phyloP scores from a whole-genome alignment of 2,329 filamentous ascomycete species.

The Magnaporthales sp. region DNA sequence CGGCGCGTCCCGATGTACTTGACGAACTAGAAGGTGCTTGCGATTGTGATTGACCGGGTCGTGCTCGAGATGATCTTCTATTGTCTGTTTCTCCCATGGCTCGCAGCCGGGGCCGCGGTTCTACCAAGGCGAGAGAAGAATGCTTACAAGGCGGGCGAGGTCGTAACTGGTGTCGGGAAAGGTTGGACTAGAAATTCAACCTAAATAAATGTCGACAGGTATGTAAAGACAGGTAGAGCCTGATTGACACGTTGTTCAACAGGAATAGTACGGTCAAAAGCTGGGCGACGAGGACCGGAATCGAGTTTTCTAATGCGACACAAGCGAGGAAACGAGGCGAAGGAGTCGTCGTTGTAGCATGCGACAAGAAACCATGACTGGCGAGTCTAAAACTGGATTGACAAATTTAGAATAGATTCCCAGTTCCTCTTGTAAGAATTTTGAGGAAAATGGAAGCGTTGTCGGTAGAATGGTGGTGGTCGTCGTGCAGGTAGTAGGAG shows the following conservation, averaged over 20 bases:
- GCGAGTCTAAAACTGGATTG: not conserved
- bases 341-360: not conserved
- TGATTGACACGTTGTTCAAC: not conserved
- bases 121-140: conserved; percentile 20
- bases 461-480: not conserved
- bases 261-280: conserved; percentile 17
- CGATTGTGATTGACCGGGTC: conserved; percentile 65
- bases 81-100: conserved; percentile 59
- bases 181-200: not conserved
- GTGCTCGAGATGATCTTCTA: conserved; percentile 86
- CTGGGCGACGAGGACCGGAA: conserved; percentile 8
- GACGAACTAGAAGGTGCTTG: conserved; percentile 73
- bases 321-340: not conserved
- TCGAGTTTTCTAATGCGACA: conserved; percentile 5
- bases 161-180: not conserved
- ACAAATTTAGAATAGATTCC: not conserved
- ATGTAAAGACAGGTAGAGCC: not conserved
- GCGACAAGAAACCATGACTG: conserved; percentile 8
- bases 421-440: not conserved
- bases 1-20: conserved; percentile 63
- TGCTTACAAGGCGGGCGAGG: conserved; percentile 8
- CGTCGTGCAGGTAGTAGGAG: not conserved
- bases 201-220: conserved; percentile 16
- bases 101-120: conserved; percentile 22
- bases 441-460: not conserved